Percentiles rank a stretch among this genome's conserved stretches.
phyloP scores from a whole-genome alignment of 768 basidiomycete genomes.

The Amanita phalloides region DNA sequence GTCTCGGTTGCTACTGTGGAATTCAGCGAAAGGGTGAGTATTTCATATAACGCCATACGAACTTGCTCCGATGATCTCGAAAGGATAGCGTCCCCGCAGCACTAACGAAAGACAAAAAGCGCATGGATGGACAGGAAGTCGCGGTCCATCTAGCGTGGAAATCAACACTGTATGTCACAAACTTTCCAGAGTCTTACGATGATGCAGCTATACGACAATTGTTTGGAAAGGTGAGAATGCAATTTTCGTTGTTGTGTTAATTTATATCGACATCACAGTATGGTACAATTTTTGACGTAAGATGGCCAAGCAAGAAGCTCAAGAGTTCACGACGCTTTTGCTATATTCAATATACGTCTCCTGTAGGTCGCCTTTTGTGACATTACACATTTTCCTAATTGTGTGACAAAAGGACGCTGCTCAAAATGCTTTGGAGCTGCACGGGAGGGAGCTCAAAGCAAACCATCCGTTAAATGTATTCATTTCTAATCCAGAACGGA shows the following conservation, averaged over 20 bases:
- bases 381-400: not conserved
- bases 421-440: constrained; percentile 65
- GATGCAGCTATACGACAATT: constrained; percentile 65
- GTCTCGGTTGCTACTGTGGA: constrained; percentile 79
- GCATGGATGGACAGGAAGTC: constrained; percentile 64
- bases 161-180: constrained; percentile 91
- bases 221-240: constrained; percentile 57
- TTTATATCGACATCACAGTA: constrained; percentile 38
- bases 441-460: constrained; percentile 66
- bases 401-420: constrained; percentile 45
- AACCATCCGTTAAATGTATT: constrained; percentile 63
- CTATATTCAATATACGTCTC: constrained; percentile 84
- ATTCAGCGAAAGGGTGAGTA: constrained; percentile 55
- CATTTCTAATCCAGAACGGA: constrained; percentile 85
- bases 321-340: constrained; percentile 86
- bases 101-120: constrained; percentile 92
- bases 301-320: constrained; percentile 98
- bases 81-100: constrained; percentile 80
- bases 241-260: not conserved
- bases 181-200: constrained; percentile 82
- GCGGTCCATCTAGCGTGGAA: constrained; percentile 87
- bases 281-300: constrained; percentile 85
- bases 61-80: constrained; percentile 4
- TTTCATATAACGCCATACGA: not conserved
- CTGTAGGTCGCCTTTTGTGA: constrained; percentile 39